A percentile compares a stretch with the other conserved stretches of the same genome.
Conservation (phyloP, 768 basidiomycete genomes). For the Boletus subparvulus region DNA sequence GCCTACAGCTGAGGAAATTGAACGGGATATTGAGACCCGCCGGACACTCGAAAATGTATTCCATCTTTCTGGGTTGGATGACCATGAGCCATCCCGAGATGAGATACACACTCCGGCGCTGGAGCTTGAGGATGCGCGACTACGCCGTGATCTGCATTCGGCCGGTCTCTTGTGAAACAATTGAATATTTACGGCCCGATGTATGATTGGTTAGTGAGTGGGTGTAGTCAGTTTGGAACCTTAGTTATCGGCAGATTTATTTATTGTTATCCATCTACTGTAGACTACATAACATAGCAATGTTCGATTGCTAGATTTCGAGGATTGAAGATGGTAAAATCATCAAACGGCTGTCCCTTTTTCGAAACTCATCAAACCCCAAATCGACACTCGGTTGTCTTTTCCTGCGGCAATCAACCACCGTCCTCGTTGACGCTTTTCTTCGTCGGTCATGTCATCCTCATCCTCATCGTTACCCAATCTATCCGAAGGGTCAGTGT, state of each 20-base stretch:
- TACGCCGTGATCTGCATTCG: conserved; percentile 49
- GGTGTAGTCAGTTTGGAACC: not conserved
- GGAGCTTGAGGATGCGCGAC: conserved; percentile 43
- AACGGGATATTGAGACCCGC: conserved; percentile 51
- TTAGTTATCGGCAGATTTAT: conserved; percentile 1
- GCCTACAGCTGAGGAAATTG: conserved; percentile 41
- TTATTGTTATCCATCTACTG: conserved; percentile 20
- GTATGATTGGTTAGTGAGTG: conserved; percentile 7
- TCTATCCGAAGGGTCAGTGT: conserved; percentile 4
- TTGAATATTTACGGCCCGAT: not conserved
- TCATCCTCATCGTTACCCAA: conserved; percentile 35
- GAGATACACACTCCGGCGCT: conserved; percentile 24
- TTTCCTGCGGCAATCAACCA: conserved; percentile 70
- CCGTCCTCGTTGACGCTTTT: conserved; percentile 44
- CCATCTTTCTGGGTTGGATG: conserved; percentile 40
- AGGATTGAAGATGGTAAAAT: not conserved
- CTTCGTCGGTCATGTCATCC: conserved; percentile 46
- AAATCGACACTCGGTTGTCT: conserved; percentile 70
- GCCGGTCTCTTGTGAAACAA: conserved; percentile 51
- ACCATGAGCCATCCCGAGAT: conserved; percentile 7
- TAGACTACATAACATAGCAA: conserved; percentile 16
- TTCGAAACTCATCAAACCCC: conserved; percentile 56
- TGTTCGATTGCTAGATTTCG: not conserved
- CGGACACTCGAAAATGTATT: conserved; percentile 54
- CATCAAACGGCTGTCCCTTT: not conserved